phyloP scores from a whole-genome alignment of 2,329 filamentous ascomycete genomes.

The Chaetomium olivaceum region DNA sequence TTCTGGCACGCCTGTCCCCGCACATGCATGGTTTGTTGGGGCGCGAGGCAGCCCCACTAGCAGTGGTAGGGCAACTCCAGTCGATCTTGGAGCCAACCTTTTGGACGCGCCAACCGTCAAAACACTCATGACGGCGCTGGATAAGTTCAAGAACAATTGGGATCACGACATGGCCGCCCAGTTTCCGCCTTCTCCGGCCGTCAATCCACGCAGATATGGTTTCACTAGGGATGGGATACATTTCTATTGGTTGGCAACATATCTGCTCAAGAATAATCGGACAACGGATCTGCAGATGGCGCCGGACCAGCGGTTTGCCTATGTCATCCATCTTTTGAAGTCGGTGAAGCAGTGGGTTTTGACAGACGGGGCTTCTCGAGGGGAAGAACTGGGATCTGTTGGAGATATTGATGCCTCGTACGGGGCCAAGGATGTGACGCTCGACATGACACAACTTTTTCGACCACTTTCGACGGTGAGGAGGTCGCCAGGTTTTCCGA shows the following conservation, averaged over 20 bases:
- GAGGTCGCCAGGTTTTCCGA: conserved; percentile 45
- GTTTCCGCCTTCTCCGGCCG: conserved; percentile 53
- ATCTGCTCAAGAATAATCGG: conserved; percentile 61
- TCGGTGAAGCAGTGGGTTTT: conserved; percentile 61
- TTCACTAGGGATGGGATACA: conserved; percentile 72
- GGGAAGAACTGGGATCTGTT: conserved; percentile 68
- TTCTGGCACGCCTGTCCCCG: conserved; percentile 57
- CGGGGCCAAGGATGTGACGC: conserved; percentile 62
- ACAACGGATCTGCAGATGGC: conserved; percentile 54
- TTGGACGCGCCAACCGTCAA: conserved; percentile 51
- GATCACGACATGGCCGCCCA: conserved; percentile 68
- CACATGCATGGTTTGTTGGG: conserved; percentile 58
- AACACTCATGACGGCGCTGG: conserved; percentile 57
- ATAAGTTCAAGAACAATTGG: conserved; percentile 73
- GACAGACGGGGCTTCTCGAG: conserved; percentile 63
- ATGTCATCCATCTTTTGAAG: conserved; percentile 62
- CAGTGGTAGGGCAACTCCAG: conserved; percentile 50
- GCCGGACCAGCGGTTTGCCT: conserved; percentile 60
- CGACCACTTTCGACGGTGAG: conserved; percentile 55
- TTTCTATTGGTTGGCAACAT: conserved; percentile 71
- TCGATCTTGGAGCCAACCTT: conserved; percentile 40
- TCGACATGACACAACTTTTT: conserved; percentile 73
- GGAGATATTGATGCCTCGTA: conserved; percentile 68
- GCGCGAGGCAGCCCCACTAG: conserved; percentile 42
- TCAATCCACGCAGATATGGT: conserved; percentile 60